These are phyloP conservation scores for Pseudogymnoascus sp. DNA, from an alignment of 2,329 filamentous ascomycete species.

Conservation along the genomic window DNA sequence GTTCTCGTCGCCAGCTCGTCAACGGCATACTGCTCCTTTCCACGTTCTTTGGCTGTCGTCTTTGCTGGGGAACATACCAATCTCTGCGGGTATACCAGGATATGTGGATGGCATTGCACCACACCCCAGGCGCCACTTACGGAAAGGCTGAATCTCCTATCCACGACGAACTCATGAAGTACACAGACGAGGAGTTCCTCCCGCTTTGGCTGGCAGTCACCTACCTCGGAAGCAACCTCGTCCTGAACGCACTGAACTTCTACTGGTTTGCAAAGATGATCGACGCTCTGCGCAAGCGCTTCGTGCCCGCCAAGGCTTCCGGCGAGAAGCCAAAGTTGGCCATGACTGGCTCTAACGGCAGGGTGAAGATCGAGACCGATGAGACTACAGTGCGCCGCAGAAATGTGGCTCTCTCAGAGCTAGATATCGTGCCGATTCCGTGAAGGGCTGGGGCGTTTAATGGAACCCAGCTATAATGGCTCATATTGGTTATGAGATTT, in stretches of 20 bases:
- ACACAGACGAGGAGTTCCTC: slow-evolving; percentile 45
- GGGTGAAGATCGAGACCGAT: slow-evolving; percentile 23
- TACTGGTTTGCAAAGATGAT: slow-evolving; percentile 90
- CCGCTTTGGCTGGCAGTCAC: slow-evolving; percentile 62
- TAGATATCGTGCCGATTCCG: slow-evolving; percentile 1
- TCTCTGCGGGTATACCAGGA: slow-evolving; percentile 64
- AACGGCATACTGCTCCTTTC: slow-evolving; percentile 66
- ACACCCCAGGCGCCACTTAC: slow-evolving; percentile 28
- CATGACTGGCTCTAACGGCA: slow-evolving; percentile 24
- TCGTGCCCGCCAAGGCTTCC: slow-evolving; percentile 43
- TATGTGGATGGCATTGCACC: slow-evolving; percentile 52
- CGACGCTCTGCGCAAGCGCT: slow-evolving; percentile 67
- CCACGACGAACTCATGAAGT: slow-evolving; percentile 39
- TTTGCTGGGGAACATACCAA: slow-evolving; percentile 71
- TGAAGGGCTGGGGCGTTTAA: neutral
- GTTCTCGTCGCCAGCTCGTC: slow-evolving; percentile 63
- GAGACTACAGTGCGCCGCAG: slow-evolving; percentile 27
- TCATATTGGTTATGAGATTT: neutral
- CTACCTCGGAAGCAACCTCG: slow-evolving; percentile 64
- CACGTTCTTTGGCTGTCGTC: slow-evolving; percentile 69
- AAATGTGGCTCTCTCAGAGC: slow-evolving; percentile 12
- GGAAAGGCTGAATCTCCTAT: slow-evolving; percentile 24
- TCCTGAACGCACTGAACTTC: slow-evolving; percentile 69
- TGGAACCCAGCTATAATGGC: neutral
- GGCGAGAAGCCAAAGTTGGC: slow-evolving; percentile 23